phyloP scores from a whole-genome alignment of 345 rosid species.

The Pistacia atlantica region DNA sequence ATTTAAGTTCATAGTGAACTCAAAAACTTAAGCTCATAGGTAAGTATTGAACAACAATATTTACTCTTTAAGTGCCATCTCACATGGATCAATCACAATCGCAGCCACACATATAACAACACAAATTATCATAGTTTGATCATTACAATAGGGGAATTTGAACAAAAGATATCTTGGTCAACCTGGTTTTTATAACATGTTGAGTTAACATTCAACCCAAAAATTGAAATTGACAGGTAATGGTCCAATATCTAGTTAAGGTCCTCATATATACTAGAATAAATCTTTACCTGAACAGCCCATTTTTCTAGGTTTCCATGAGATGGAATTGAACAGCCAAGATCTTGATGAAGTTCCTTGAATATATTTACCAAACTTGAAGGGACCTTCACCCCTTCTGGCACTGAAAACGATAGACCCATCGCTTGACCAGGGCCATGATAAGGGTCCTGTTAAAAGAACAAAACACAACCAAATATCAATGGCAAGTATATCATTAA shows the following conservation, averaged over 20 bases:
- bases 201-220: too few species aligned
- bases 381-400: conserved; percentile 74
- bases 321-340: conserved; percentile 84
- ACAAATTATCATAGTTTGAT: background rate
- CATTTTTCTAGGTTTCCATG: conserved; percentile 88
- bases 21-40: too few species aligned
- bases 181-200: background rate
- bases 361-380: conserved; percentile 86
- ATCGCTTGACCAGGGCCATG: conserved; percentile 98
- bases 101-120: too few species aligned
- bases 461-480: background rate
- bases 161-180: background rate
- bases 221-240: background rate
- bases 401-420: conserved; percentile 97
- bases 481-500: background rate
- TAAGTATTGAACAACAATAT: too few species aligned
- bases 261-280: background rate
- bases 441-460: conserved; percentile 70
- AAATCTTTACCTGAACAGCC: conserved; percentile 74
- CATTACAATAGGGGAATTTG: too few species aligned
- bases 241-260: background rate
- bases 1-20: too few species aligned
- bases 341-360: conserved; percentile 84
- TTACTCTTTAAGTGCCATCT: too few species aligned
- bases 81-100: too few species aligned